Base-by-base conservation (phyloP, 495 filamentous ascomycete species). In the Beverwykella pulmonaria region DNA sequence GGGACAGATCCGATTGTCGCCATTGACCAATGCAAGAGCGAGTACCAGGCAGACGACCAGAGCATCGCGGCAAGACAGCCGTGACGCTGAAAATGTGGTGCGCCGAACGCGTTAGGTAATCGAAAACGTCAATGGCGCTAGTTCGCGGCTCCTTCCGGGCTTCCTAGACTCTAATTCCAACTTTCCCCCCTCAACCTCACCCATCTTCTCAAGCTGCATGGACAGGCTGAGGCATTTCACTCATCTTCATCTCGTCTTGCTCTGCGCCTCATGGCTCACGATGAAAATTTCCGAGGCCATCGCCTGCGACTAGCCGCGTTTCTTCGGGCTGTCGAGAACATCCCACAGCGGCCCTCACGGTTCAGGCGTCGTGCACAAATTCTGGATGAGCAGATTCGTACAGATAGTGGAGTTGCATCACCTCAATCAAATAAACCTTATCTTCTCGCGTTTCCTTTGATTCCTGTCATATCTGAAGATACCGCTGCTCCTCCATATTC, bases 241-340 rank as follows among this genome's bases (percentile, higher is more conserved):
- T 17, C 17, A 15, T 9, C 5, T 23, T n/a, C 4, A n/a, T 4
- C 2, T 32, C 48, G 17, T 25, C 48, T 15, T 32, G 4, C 19
- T 25, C 12, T 22, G 41, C 23, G 10, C 19, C 2, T n/a, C 36
- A 68, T 68, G 65, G 29, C 44, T 47, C 30, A 29, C 44, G 52
- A 53, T 26, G 65, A 27, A 3, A 55, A 46, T 22, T 69, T 69
- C 41, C 17, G 23, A 22, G 56, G 39, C 22, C 53, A 57, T 20
- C 49, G 39, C n/a, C 67, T 69, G 7, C 53, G 67, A 39, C 23
- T 69, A 25, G 15, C 32, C 12, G 1, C 27, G 26, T 69, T 69
- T 50, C 61, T 69, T 8, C 41, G 50, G 0, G 60, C 59, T 2
- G 29, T 60, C 1, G 32, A 54, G 14, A 49, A 56, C 25, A 25